A percentile compares a stretch with the other conserved stretches of the same genome.
Evolutionary conservation across 352 stramenopile genomes (phyloP).

Genomic region (Elongisporangium anandrum): DNA sequence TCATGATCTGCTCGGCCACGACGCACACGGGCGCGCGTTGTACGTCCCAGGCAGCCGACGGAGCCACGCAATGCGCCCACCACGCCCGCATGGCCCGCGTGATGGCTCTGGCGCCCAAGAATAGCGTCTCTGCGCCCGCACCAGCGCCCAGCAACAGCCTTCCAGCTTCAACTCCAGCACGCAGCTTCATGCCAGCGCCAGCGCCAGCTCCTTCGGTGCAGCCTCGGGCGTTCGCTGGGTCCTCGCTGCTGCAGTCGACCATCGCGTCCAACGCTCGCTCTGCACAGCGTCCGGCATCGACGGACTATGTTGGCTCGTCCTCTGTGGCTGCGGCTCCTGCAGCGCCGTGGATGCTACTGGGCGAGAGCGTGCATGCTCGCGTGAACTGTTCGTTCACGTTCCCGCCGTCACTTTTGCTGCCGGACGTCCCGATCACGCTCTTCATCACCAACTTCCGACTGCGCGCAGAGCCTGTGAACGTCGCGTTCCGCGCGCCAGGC

Average conservation of each 20-base stretch:
- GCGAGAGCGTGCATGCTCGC: conserved; percentile 34
- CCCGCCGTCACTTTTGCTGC: conserved; percentile 31
- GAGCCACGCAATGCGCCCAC: conserved; percentile 57
- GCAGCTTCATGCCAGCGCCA: neutral
- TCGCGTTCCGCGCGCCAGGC: conserved; percentile 29
- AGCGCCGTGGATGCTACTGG: conserved; percentile 24
- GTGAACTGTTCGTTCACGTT: conserved; percentile 57
- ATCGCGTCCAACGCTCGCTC: neutral
- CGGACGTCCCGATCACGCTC: conserved; percentile 49
- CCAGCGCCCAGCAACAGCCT: conserved; percentile 1
- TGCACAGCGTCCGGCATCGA: neutral
- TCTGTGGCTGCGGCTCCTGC: neutral
- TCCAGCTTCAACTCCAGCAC: conserved; percentile 1
- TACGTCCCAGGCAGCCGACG: conserved; percentile 31
- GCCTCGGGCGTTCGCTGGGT: neutral
- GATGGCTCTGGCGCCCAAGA: conserved; percentile 73
- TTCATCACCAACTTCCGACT: conserved; percentile 67
- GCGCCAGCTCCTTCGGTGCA: neutral
- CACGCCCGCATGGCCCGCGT: conserved; percentile 76
- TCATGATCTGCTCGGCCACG: conserved; percentile 27
- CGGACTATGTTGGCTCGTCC: neutral
- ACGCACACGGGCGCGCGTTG: conserved; percentile 72
- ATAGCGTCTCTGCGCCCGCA: conserved; percentile 9
- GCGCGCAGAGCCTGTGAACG: conserved; percentile 59
- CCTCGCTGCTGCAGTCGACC: neutral